phyloP scores from a whole-genome alignment of 2,329 filamentous ascomycete species.

The Byssochlamys sp. region DNA sequence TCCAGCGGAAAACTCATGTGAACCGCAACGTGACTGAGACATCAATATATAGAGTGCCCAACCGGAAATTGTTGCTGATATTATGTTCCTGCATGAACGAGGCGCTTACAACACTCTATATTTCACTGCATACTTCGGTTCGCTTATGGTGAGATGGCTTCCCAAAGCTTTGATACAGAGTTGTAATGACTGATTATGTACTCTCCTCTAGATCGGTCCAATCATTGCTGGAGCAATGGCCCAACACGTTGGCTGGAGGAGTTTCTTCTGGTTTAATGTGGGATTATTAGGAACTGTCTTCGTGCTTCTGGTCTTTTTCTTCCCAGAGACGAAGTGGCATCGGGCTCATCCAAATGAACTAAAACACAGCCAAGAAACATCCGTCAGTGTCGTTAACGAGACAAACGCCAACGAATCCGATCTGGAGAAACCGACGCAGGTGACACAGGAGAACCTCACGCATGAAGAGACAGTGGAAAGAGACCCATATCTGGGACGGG shows the following conservation, averaged over 20 bases:
- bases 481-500: constrained; percentile 49
- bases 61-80: constrained; percentile 54
- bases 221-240: constrained; percentile 55
- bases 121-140: constrained; percentile 54
- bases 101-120: constrained; percentile 55
- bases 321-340: constrained; percentile 55
- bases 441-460: constrained; percentile 10
- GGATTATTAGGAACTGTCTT: constrained; percentile 43
- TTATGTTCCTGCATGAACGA: constrained; percentile 56
- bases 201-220: constrained; percentile 37
- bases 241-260: constrained; percentile 48
- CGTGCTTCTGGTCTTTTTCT: constrained; percentile 48
- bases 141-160: constrained; percentile 42
- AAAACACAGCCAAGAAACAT: not conserved
- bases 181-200: constrained; percentile 2
- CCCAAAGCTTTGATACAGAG: constrained; percentile 5
- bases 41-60: constrained; percentile 40
- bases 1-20: not conserved
- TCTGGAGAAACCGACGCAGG: constrained; percentile 10
- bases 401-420: constrained; percentile 8
- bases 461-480: constrained; percentile 23
- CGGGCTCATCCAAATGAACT: constrained; percentile 30
- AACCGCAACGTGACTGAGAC: not conserved
- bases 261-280: constrained; percentile 59
- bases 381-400: constrained; percentile 1